Conservation (phyloP, 2,329 filamentous ascomycete species). For the Microascus cirrosus region DNA sequence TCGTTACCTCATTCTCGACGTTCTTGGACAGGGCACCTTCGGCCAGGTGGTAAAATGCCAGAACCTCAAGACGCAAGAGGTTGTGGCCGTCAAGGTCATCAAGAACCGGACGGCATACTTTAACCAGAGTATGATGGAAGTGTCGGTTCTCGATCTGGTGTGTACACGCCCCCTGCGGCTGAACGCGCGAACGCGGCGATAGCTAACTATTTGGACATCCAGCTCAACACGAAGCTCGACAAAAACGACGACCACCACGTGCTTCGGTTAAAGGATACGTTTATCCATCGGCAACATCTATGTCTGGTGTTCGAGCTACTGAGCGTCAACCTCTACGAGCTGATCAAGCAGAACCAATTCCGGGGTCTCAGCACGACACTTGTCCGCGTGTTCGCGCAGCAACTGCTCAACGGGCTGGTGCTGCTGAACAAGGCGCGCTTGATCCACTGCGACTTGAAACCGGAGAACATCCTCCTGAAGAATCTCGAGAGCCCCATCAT, state of each 20-base stretch:
- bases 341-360: slow-evolving; percentile 99
- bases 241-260: slow-evolving; percentile 99
- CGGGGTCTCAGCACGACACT: slow-evolving; percentile 91
- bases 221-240: slow-evolving; percentile 97
- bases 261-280: slow-evolving; percentile 88
- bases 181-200: neutral
- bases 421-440: slow-evolving; percentile 90
- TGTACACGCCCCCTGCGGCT: slow-evolving; percentile 14
- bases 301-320: slow-evolving; percentile 93
- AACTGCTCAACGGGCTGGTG: slow-evolving; percentile 83
- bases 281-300: slow-evolving; percentile 94
- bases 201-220: slow-evolving; percentile 13
- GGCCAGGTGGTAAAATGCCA: slow-evolving; percentile 99
- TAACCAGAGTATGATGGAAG: slow-evolving; percentile 99
- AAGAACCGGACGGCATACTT: slow-evolving; percentile 99
- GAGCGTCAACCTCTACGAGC: slow-evolving; percentile 94
- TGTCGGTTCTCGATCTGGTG: slow-evolving; percentile 91
- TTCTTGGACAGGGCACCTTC: slow-evolving; percentile 93
- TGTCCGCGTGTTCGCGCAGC: slow-evolving; percentile 94
- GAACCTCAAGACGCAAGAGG: slow-evolving; percentile 95
- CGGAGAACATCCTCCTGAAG: slow-evolving; percentile 94
- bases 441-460: slow-evolving; percentile 97
- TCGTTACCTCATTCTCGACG: slow-evolving; percentile 91
- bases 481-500: slow-evolving; percentile 98
- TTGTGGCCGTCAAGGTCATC: slow-evolving; percentile 97